Conservation (phyloP, 352 stramenopile species). For the Pythium chondricola region DNA sequence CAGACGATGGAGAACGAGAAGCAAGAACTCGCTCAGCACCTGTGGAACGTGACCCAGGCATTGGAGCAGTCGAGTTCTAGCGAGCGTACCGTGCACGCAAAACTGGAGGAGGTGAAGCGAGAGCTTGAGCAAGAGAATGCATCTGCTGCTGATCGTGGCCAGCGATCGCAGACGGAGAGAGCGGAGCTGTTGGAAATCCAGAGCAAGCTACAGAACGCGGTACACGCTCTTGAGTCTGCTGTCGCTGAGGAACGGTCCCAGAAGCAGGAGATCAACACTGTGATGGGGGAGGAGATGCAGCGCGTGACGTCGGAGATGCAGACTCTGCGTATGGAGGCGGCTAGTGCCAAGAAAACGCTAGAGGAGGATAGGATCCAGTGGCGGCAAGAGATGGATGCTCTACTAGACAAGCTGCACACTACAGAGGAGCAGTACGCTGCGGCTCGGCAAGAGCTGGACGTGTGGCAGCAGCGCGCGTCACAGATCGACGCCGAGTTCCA, state of each 20-base stretch:
- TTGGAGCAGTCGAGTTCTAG: conserved; percentile 26
- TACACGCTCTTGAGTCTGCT: conserved; percentile 25
- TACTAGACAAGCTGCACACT: conserved; percentile 16
- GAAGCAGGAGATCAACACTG: conserved; percentile 62
- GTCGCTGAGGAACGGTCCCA: conserved; percentile 40
- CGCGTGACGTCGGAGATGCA: conserved; percentile 33
- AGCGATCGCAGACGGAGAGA: conserved; percentile 38
- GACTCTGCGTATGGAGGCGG: conserved; percentile 23
- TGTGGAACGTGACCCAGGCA: conserved; percentile 54
- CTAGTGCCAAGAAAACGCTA: conserved; percentile 5
- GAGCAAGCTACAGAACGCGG: conserved; percentile 30
- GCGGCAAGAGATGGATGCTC: conserved; percentile 12
- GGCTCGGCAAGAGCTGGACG: conserved; percentile 22
- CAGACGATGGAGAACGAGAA: conserved; percentile 27
- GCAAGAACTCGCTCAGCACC: conserved; percentile 52
- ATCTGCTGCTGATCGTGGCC: conserved; percentile 30
- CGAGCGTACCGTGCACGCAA: conserved; percentile 24
- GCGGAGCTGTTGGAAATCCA: conserved; percentile 25
- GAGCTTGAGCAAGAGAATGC: conserved; percentile 26
- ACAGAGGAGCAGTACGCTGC: conserved; percentile 13
- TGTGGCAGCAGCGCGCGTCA: conserved; percentile 26
- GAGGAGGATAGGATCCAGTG: conserved; percentile 22
- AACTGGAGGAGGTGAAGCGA: conserved; percentile 4
- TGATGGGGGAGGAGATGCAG: conserved; percentile 44
- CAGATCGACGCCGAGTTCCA: conserved; percentile 35